Conservation (phyloP, 345 rosid genomes). For the Linum tenue region DNA sequence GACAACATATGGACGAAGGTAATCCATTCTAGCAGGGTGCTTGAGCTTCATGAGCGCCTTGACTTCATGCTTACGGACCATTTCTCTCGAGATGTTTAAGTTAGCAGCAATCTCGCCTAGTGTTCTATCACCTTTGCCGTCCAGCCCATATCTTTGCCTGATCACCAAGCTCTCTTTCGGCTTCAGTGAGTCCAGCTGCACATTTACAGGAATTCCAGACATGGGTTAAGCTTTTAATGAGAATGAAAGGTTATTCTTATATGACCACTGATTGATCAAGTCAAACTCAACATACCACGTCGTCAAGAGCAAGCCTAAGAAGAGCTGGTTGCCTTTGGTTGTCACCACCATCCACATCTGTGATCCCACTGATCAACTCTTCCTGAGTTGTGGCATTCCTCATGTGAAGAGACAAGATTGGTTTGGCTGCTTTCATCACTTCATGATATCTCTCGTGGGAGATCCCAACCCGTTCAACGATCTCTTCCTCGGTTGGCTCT, state of each 20-base stretch:
- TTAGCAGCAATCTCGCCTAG: constrained; percentile 87
- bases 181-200: constrained; percentile 79
- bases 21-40: constrained; percentile 80
- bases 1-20: constrained; percentile 60
- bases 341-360: constrained; percentile 65
- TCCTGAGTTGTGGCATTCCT: constrained; percentile 70
- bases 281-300: constrained; percentile 44
- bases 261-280: too few species aligned
- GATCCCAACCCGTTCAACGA: constrained; percentile 49
- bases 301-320: constrained; percentile 95
- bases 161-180: constrained; percentile 93
- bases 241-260: background rate
- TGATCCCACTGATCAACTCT: constrained; percentile 66
- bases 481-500: constrained; percentile 63
- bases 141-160: constrained; percentile 86
- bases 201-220: background rate
- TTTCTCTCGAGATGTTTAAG: constrained; percentile 88
- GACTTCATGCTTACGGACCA: constrained; percentile 94
- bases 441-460: constrained; percentile 76
- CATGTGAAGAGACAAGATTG: constrained; percentile 64
- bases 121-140: constrained; percentile 90
- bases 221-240: background rate
- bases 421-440: constrained; percentile 65
- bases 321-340: constrained; percentile 61
- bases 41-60: constrained; percentile 97